Conservation (phyloP, 2,329 filamentous ascomycete species). For the Dryadomyces sulphureus region DNA sequence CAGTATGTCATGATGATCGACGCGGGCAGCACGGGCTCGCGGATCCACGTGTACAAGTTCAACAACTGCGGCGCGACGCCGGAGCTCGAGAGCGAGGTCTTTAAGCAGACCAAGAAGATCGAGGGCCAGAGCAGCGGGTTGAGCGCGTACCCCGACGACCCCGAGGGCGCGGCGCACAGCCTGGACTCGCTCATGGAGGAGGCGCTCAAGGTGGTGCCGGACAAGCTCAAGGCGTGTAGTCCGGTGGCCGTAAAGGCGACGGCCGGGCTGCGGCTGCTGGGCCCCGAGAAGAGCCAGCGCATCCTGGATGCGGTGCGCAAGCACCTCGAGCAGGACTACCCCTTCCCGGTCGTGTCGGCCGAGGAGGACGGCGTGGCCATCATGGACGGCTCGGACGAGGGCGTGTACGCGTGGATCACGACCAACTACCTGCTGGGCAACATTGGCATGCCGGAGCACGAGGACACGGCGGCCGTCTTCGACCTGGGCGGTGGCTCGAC, state of each 20-base stretch:
- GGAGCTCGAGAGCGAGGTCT: slow-evolving; percentile 82
- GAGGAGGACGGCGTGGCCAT: slow-evolving; percentile 83
- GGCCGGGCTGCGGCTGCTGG: slow-evolving; percentile 79
- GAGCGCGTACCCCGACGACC: slow-evolving; percentile 76
- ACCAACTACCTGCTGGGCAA: slow-evolving; percentile 97
- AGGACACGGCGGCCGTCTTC: slow-evolving; percentile 83
- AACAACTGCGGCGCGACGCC: slow-evolving; percentile 97
- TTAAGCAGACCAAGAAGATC: slow-evolving; percentile 83
- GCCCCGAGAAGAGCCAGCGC: slow-evolving; percentile 61
- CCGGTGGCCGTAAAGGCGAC: slow-evolving; percentile 97
- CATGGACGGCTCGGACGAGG: slow-evolving; percentile 95
- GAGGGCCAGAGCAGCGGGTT: slow-evolving; percentile 52
- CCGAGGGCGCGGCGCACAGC: slow-evolving; percentile 76
- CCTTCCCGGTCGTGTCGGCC: slow-evolving; percentile 81
- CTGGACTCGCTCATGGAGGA: slow-evolving; percentile 78
- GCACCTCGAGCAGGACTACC: slow-evolving; percentile 76
- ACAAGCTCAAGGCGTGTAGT: slow-evolving; percentile 79
- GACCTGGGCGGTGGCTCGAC: slow-evolving; percentile 95
- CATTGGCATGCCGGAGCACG: slow-evolving; percentile 84
- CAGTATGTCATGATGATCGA: slow-evolving; percentile 99
- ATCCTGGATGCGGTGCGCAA: slow-evolving; percentile 75
- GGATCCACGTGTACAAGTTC: slow-evolving; percentile 98
- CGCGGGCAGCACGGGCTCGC: slow-evolving; percentile 90
- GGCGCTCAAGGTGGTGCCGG: slow-evolving; percentile 71
- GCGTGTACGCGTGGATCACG: slow-evolving; percentile 98